Evolutionary conservation across 1,139 yeast species (phyloP).

Genomic region (Meyerozyma smithsonii): DNA sequence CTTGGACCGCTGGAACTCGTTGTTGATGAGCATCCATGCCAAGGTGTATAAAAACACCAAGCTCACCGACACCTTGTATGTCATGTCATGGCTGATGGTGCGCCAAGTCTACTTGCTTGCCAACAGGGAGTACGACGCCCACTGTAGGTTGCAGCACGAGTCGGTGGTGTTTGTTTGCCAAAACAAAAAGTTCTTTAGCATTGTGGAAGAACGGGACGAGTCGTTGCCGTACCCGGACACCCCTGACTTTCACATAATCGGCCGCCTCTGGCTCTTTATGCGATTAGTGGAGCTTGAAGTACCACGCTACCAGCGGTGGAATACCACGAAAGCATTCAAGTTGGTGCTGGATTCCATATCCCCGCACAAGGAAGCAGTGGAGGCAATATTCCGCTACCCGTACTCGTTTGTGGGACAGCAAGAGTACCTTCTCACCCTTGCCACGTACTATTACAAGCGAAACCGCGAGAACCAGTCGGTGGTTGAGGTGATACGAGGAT

Average conservation of each 20-base stretch:
- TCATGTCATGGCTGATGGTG: conserved; percentile 28
- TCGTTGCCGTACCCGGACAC: conserved; percentile 9
- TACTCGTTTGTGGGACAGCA: conserved; percentile 11
- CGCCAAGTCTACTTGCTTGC: conserved; percentile 22
- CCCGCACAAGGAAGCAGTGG: conserved; percentile 20
- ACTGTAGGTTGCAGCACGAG: conserved; percentile 27
- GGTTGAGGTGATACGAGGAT: conserved; percentile 16
- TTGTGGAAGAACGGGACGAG: conserved; percentile 2
- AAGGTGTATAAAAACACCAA: conserved; percentile 17
- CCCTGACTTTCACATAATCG: conserved; percentile 17
- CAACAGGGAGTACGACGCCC: conserved; percentile 22
- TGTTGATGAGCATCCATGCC: conserved; percentile 19
- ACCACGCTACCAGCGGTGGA: conserved; percentile 29
- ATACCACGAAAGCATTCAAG: conserved; percentile 25
- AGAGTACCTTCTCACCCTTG: conserved; percentile 14
- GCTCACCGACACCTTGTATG: conserved; percentile 22
- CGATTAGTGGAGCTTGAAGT: conserved; percentile 26
- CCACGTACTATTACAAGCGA: conserved; percentile 25
- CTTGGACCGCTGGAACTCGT: conserved; percentile 20
- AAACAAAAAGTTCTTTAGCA: background rate
- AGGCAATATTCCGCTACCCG: conserved; percentile 15
- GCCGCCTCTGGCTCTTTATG: conserved; percentile 27
- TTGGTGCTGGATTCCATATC: conserved; percentile 23
- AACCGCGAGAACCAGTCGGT: conserved; percentile 12
- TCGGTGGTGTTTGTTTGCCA: conserved; percentile 21